phyloP scores from a whole-genome alignment of 2,329 filamentous ascomycete species.

The Rhynchosporium agropyri region DNA sequence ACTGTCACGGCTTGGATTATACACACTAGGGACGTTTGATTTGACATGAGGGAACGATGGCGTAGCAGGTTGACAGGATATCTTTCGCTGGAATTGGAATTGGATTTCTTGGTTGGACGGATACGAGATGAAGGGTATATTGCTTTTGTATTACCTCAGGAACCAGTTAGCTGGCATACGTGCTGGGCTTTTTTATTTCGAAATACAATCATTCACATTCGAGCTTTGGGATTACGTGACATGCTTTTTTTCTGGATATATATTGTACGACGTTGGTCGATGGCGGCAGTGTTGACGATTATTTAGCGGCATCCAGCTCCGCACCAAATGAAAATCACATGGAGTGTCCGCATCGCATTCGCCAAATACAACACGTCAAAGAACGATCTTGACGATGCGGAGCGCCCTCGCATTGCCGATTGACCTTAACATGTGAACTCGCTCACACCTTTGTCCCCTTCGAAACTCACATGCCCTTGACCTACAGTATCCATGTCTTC shows the following conservation, averaged over 20 bases:
- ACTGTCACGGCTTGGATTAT: conserved; percentile 27
- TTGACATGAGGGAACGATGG: conserved; percentile 19
- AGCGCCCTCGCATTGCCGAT: no score
- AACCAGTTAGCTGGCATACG: conserved; percentile 12
- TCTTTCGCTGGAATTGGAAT: conserved; percentile 15
- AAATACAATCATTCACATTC: conserved; percentile 11
- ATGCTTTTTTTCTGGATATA: neutral
- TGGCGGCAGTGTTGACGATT: no score
- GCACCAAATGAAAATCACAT: no score
- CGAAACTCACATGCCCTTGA: neutral
- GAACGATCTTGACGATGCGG: no score
- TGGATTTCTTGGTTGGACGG: conserved; percentile 3
- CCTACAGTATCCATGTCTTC: conserved; percentile 5
- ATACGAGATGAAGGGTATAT: conserved; percentile 11
- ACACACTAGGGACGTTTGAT: conserved; percentile 18
- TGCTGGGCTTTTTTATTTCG: conserved; percentile 14
- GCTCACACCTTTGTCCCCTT: no score
- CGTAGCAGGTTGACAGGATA: conserved; percentile 21
- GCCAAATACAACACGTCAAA: no score
- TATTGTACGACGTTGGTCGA: no score
- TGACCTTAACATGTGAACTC: no score
- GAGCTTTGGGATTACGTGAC: neutral
- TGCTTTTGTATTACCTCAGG: conserved; percentile 15
- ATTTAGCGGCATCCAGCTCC: no score
- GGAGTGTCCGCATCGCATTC: no score